Evolutionary conservation across 176 grass and related monocot species (phyloP), one percentile per base, ranked within the genome.

Genomic region (Typha latifolia): DNA sequence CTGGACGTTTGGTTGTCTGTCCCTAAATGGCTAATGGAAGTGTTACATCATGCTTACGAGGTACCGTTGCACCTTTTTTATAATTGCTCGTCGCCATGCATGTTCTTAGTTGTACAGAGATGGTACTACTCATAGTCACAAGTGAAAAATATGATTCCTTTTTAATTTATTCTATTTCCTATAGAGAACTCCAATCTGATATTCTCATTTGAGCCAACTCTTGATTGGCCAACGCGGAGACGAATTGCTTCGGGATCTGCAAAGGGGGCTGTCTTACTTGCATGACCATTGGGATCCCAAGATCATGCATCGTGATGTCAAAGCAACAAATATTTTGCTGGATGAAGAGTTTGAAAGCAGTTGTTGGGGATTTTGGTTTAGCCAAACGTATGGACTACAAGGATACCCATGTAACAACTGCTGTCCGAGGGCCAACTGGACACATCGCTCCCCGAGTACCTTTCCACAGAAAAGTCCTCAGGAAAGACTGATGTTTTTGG

Each of bases 1-100:
- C 76, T 53, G 87, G 86, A 66, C 66, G 83, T 34, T 68, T 90
- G 64, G 66, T 90, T 31, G 87, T 90, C 43, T 90, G 86, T 83
- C 87, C 87, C 51, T 90, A 86, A 61, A 90, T 90, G 87, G 83
- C 76, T 73, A 90, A 90, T 51, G 83, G 83, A 49, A 90, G 87
- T 81, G 77, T 90, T 49, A 83, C 83, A 61, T 86, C 87, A 74
- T 75, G 79, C 56, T 78, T 90, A 66, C 81, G 83, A 90, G 87
- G 87, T 90, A 90, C n/a, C 53, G 6, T 19, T 19, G 5, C 18
- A 59, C 20, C 16, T 9, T 19, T 43, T 43, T 43, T 6, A 10
- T 43, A 43, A 43, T 43, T 43, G 37, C 37, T 43, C 37, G 0
- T 1, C 27, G 3, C 27, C 27, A 29, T 29, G 27, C 27, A n/a